Evolutionary conservation across 2,329 filamentous ascomycete species (phyloP).

Genomic region (Ophiostoma piceae): DNA sequence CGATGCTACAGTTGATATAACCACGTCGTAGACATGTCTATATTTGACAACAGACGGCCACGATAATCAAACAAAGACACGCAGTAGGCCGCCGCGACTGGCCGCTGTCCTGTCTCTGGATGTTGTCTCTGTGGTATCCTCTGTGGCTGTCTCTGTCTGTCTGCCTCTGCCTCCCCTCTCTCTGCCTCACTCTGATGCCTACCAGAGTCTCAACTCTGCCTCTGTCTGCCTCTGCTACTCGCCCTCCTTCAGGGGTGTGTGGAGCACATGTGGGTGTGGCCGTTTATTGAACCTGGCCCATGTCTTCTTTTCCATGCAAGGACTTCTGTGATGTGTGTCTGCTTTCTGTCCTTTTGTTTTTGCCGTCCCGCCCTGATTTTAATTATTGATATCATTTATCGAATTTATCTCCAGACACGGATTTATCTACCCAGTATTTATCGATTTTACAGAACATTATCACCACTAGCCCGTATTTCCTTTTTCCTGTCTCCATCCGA

Average conservation of each 20-base stretch:
- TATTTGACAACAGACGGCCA: conserved; percentile 1
- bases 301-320: conserved; percentile 18
- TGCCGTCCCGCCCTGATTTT: background rate
- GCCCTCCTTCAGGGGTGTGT: conserved; percentile 1
- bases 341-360: background rate
- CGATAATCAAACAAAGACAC: conserved; percentile 1
- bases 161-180: background rate
- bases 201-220: background rate
- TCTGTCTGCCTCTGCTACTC: background rate
- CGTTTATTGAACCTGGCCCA: conserved; percentile 19
- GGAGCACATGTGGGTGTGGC: background rate
- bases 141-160: background rate
- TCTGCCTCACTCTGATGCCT: background rate
- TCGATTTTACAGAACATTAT: too few species aligned
- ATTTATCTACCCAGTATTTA: background rate
- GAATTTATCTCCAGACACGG: background rate
- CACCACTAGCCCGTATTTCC: background rate
- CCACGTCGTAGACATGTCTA: background rate
- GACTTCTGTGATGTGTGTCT: background rate
- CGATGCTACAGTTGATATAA: background rate
- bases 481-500: background rate
- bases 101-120: conserved; percentile 9
- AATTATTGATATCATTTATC: background rate
- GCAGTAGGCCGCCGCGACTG: background rate
- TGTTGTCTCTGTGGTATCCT: background rate